Conservation (phyloP, 1,284 basidiomycete species). For the Tilletia horrida region DNA sequence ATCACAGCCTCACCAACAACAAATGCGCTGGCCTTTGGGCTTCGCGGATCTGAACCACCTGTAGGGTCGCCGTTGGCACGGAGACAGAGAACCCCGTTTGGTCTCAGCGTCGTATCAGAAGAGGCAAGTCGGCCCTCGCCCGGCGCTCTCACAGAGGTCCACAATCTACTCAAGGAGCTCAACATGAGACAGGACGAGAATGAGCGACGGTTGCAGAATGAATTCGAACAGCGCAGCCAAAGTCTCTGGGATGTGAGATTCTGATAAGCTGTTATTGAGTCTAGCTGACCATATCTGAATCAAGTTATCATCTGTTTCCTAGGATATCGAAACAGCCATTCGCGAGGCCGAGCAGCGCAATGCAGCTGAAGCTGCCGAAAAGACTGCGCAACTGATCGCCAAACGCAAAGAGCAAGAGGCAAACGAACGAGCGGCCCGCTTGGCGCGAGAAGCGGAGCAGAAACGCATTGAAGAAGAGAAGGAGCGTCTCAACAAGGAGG, state of each 20-base stretch:
- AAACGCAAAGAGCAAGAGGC: slow-evolving; percentile 41
- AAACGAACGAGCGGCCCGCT: slow-evolving; percentile 38
- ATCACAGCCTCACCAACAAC: slow-evolving; percentile 14
- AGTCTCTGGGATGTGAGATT: slow-evolving; percentile 39
- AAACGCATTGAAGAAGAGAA: slow-evolving; percentile 41
- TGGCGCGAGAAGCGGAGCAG: slow-evolving; percentile 40
- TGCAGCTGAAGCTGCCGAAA: slow-evolving; percentile 31
- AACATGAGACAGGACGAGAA: slow-evolving; percentile 36
- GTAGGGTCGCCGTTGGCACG: background rate
- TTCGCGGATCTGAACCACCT: background rate
- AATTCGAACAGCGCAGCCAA: slow-evolving; percentile 47
- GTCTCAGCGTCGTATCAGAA: slow-evolving; percentile 16
- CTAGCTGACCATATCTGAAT: background rate
- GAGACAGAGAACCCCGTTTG: slow-evolving; percentile 3
- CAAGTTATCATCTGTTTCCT: background rate
- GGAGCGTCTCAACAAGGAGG: slow-evolving; percentile 22
- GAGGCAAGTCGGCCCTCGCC: slow-evolving; percentile 18
- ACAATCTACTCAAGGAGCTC: slow-evolving; percentile 35
- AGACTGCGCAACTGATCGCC: slow-evolving; percentile 39
- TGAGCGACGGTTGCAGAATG: slow-evolving; percentile 37
- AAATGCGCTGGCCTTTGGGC: slow-evolving; percentile 24
- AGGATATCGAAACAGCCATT: slow-evolving; percentile 44
- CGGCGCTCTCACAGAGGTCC: slow-evolving; percentile 39
- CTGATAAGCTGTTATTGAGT: background rate
- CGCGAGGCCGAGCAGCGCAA: slow-evolving; percentile 41